Evolutionary conservation across 2,329 filamentous ascomycete genomes (phyloP).

Genomic region (Geoglossum cookeanum): DNA sequence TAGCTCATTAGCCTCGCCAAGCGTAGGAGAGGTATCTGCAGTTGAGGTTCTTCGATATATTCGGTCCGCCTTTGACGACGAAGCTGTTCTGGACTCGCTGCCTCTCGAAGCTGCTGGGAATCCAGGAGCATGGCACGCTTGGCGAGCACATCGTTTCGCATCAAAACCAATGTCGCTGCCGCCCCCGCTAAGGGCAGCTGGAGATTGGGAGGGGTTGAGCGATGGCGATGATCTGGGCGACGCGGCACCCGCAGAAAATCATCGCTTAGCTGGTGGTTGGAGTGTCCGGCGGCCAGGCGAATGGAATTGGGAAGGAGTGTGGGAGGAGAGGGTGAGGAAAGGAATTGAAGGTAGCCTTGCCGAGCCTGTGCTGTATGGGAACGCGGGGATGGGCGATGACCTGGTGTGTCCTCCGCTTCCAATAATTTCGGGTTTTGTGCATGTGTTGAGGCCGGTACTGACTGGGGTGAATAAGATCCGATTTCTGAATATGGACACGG

Average conservation of each 20-base stretch:
- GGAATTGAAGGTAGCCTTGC: slow-evolving; percentile 59
- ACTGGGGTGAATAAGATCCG: slow-evolving; percentile 8
- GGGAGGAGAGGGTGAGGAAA: slow-evolving; percentile 73
- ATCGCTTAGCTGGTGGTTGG: not conserved
- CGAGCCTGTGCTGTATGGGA: slow-evolving; percentile 62
- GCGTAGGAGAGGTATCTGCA: slow-evolving; percentile 28
- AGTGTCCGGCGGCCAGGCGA: slow-evolving; percentile 44
- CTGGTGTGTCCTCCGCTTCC: slow-evolving; percentile 35
- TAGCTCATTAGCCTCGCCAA: not conserved
- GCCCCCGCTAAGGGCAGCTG: not conserved
- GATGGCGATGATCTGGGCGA: not conserved
- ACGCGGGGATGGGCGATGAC: slow-evolving; percentile 43
- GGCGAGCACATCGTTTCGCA: slow-evolving; percentile 49
- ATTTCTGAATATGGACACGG: slow-evolving; percentile 9
- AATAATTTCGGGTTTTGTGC: not conserved
- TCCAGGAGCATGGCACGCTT: slow-evolving; percentile 83
- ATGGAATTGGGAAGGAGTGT: slow-evolving; percentile 97
- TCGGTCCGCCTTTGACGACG: slow-evolving; percentile 61
- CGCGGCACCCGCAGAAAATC: not conserved
- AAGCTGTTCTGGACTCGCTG: slow-evolving; percentile 55
- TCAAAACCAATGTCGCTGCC: not conserved
- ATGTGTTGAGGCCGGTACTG: not conserved
- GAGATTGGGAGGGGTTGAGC: not conserved
- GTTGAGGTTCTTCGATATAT: slow-evolving; percentile 64
- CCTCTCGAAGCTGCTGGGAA: slow-evolving; percentile 73